phyloP scores from a whole-genome alignment of 768 basidiomycete genomes.

The Lentinula guzmanii region DNA sequence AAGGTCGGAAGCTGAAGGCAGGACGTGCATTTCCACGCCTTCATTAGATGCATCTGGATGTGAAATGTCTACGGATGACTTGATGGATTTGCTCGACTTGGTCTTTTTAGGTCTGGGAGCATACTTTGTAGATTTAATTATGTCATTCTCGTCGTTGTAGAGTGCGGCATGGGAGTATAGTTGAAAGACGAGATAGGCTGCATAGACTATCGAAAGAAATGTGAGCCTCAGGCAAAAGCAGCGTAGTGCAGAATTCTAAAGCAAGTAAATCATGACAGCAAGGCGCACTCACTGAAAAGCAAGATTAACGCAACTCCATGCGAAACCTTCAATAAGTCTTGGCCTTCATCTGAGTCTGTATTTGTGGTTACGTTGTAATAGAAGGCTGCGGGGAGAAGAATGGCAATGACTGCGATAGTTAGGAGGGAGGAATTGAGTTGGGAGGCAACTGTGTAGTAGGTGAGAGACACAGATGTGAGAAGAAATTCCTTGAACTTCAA shows the following conservation, averaged over 20 bases:
- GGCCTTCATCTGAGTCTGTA: constrained; percentile 19
- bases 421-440: constrained; percentile 74
- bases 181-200: constrained; percentile 50
- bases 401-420: constrained; percentile 72
- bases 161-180: constrained; percentile 47
- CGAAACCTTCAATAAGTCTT: constrained; percentile 59
- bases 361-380: constrained; percentile 42
- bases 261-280: background rate
- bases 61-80: background rate
- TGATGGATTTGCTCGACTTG: constrained; percentile 4
- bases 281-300: background rate
- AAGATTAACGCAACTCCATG: constrained; percentile 51
- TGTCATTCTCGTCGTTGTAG: constrained; percentile 34
- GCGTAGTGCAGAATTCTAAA: background rate
- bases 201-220: constrained; percentile 36
- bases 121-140: constrained; percentile 30
- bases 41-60: background rate
- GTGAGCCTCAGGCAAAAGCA: background rate
- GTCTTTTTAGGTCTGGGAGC: constrained; percentile 14
- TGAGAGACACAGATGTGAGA: background rate
- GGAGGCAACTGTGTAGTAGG: constrained; percentile 35
- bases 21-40: background rate
- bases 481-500: constrained; percentile 14
- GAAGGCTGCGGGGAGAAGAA: constrained; percentile 77
- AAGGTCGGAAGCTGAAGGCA: background rate